Base-by-base conservation (phyloP, 2,329 filamentous ascomycete species). In the Apiospora pterosperma region DNA sequence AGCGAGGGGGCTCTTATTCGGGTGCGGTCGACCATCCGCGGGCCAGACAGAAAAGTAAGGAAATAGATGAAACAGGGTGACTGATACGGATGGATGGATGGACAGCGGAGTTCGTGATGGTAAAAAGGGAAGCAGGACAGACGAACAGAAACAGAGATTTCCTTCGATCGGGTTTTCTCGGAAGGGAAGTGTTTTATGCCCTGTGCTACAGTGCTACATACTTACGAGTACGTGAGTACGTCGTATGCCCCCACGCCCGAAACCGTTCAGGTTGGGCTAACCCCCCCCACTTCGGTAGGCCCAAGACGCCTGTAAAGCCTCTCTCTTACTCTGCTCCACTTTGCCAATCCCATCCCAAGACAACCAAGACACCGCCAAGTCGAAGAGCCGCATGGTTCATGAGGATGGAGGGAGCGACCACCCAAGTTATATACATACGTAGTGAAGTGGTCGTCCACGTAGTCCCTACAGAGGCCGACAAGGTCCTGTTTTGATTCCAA, bases 11-110 rank as follows among this genome's bases (percentile, higher is more conserved):
- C n/a, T n/a, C n/a, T n/a, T n/a, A n/a, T n/a, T n/a, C n/a, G n/a
- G n/a, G n/a, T n/a, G n/a, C n/a, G n/a, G n/a, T n/a, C n/a, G n/a
- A n/a, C n/a, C n/a, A n/a, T n/a, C n/a, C n/a, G n/a, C n/a, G n/a
- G n/a, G n/a, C n/a, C n/a, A n/a, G 23, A 52, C 8, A 11, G 25
- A 31, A 52, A 52, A 25, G 25, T 8, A 55, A 55, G 12, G n/a
- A 55, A 55, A 55, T 55, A 55, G 28, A 55, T 55, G 48, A 55
- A 55, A 55, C 48, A 55, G 48, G 48, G 48, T 55, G 31, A 16
- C 7, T 55, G 48, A 55, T 34, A 55, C 28, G 48, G 31, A 31
- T 52, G 44, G 31, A 28, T 31, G 16, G 4, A 2, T 34, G 25
- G 48, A 25, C 2, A 34, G 48, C 28, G 48, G 48, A 55, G 48